Base-by-base conservation (phyloP, 345 rosid species). In the Jatropha curcas region DNA sequence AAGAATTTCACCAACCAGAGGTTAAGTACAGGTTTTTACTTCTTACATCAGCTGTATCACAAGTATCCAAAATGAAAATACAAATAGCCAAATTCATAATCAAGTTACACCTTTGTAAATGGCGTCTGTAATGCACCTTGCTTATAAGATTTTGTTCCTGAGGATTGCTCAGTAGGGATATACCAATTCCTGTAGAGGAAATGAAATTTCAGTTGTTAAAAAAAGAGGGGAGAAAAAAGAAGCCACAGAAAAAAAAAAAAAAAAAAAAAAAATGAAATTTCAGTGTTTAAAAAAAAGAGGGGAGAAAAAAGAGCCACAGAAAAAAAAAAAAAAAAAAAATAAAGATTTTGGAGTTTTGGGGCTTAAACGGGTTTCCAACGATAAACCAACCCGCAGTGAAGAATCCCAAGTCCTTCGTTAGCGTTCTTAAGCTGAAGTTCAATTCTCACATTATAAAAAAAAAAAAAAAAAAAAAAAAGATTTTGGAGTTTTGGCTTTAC, bases 81-180 rank as follows among this genome's bases (percentile, higher is more conserved):
- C 8, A 5, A 59, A 69, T 48, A 27, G 62, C 3, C 8, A 58
- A 67, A 60, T 17, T 50, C 14, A 70, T 57, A 50, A 71, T 45
- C 30, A 39, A 39, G 27, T 39, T 33, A 74, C 50, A 84, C 84
- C 83, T 76, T 81, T 2, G 84, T 81, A 74, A 86, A 83, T 33
- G 88, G 87, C 34, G 88, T 85, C 79, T 85, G 85, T 79, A 88
- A 55, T 73, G 90, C 87, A 71, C 90, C 92, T 82, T 67, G 88
- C 80, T 65, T 78, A 64, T 64, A 64, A 39, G 52, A 64, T 64
- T 41, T 60, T 60, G 65, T 39, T 65, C 77, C 79, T 8, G 85
- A 52, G 56, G 84, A 80, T 70, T 79, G 72, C 64, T 81, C 87
- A 20, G 84, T 59, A 35, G 88, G 92, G 68, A 85, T 70, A 51